Evolutionary conservation across 129 eudicot species (phyloP).

Genomic region (Tagetes patula): DNA sequence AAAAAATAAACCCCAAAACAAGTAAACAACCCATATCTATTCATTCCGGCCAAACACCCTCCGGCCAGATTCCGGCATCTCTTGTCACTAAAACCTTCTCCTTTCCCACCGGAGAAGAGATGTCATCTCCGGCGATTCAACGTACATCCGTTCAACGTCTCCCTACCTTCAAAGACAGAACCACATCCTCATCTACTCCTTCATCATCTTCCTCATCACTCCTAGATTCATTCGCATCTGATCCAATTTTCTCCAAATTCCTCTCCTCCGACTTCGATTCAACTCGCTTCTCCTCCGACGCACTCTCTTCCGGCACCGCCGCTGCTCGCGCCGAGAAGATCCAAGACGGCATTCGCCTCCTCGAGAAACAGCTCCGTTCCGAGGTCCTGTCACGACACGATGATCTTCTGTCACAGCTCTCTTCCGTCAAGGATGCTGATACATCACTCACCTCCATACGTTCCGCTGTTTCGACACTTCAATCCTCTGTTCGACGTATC

Average conservation of each 20-base stretch:
- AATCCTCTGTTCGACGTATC: constrained; percentile 54
- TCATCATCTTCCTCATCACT: constrained; percentile 38
- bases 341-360: constrained; percentile 75
- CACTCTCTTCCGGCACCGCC: constrained; percentile 89
- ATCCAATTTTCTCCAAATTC: constrained; percentile 76
- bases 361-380: constrained; percentile 69
- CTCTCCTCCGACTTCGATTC: constrained; percentile 72
- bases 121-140: constrained; percentile 54
- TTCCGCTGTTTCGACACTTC: constrained; percentile 58
- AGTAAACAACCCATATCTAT: too few species aligned
- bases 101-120: constrained; percentile 13
- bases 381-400: constrained; percentile 68
- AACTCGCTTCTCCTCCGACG: constrained; percentile 83
- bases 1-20: too few species aligned
- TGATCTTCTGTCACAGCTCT: constrained; percentile 61
- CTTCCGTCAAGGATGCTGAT: constrained; percentile 63
- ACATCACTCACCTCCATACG: constrained; percentile 64
- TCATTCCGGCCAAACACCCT: not conserved
- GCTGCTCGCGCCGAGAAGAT: constrained; percentile 77
- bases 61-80: not conserved
- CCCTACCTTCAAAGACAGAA: constrained; percentile 69
- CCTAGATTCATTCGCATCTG: constrained; percentile 65
- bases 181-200: constrained; percentile 24
- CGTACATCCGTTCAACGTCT: constrained; percentile 55
- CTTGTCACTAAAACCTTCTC: constrained; percentile 8